Evolutionary conservation across 1,284 basidiomycete genomes (phyloP), one percentile per base, ranked within the genome.

Genomic region (Rhodofomes roseus): DNA sequence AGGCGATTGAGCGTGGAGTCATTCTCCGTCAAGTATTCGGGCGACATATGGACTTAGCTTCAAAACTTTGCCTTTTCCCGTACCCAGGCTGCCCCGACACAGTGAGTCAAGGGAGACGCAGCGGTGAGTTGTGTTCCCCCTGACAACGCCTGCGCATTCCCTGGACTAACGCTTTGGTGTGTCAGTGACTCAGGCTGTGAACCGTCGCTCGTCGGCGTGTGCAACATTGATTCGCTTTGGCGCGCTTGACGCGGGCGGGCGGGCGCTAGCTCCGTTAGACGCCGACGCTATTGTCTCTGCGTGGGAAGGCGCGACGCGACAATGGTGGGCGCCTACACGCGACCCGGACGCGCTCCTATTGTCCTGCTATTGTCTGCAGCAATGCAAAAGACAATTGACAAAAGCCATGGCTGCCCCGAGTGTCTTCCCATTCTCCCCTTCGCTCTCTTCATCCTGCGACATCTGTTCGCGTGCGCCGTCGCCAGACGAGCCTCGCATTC

Each of bases 401-500:
- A 73, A 73, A 70, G 65, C 67, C 62, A 75, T 73, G 70, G 62
- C 56, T 50, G 60, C 20, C 51, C 48, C 58, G 55, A 48, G 14
- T 58, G 62, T 54, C 54, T 51, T 41, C 34, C 56, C 58, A 55
- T 57, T 63, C 57, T 59, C 63, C 62, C 62, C 62, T 63, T 64
- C 64, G 56, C 62, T 64, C 60, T 54, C 57, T 60, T 64, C 60
- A 58, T 58, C 59, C 51, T 60, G 51, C 61, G 67, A 69, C 55
- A 64, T 58, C 55, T 43, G 39, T 50, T 61, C 60, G 60, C 61
- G 63, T 62, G 63, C 70, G 76, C 74, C 73, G 73, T 65, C 71
- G 72, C 68, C 68, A 72, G 61, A 64, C 71, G 66, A 66, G 68
- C 67, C 66, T 73, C 68, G 66, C 67, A 63, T 70, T 74, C 66